These are phyloP conservation scores for Lycium barbarum DNA, from an alignment of 257 asterid species.

Conservation along the genomic window DNA sequence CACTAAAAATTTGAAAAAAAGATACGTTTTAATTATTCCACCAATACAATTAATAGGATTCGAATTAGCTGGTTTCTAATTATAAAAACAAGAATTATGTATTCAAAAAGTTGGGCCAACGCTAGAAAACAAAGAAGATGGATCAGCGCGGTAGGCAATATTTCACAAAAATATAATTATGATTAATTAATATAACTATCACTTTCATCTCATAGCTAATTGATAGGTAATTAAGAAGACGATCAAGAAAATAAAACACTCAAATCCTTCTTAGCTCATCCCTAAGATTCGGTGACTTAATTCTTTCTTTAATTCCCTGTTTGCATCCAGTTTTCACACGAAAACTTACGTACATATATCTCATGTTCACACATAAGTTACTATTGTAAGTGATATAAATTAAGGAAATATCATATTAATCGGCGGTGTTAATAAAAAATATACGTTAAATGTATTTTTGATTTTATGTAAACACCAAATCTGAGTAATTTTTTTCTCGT, in stretches of 20 bases:
- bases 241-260: constrained; percentile 34
- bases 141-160: constrained; percentile 16
- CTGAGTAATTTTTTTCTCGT: too few species aligned
- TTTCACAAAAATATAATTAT: constrained; percentile 40
- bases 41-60: background rate
- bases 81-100: background rate
- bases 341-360: background rate
- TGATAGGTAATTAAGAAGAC: constrained; percentile 24
- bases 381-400: background rate
- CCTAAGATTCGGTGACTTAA: constrained; percentile 36
- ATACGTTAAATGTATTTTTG: background rate
- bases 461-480: background rate
- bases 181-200: constrained; percentile 52
- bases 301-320: background rate
- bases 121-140: constrained; percentile 33
- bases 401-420: background rate
- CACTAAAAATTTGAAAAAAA: background rate
- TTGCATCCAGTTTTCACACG: background rate
- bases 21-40: background rate
- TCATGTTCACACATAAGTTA: background rate
- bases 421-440: background rate
- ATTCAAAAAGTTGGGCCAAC: constrained; percentile 32
- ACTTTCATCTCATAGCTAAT: constrained; percentile 49
- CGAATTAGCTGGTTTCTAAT: background rate
- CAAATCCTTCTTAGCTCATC: constrained; percentile 50